Base-by-base conservation (phyloP, 805 yeast genomes). In the Metschnikowia lochheadii region DNA sequence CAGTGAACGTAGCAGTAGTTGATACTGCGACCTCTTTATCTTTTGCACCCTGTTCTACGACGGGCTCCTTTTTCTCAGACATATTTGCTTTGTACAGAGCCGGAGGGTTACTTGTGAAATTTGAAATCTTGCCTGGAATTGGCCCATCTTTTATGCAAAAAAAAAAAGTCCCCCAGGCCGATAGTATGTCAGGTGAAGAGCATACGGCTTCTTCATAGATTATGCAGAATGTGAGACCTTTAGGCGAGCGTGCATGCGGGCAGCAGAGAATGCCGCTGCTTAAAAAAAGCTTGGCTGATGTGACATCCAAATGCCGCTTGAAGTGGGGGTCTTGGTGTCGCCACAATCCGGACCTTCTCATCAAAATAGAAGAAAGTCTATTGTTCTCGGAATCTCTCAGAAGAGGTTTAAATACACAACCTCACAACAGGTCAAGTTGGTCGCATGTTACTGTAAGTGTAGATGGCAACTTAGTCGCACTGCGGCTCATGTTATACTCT, bases 191-290 rank as follows among this genome's bases (percentile, higher is more conserved):
- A 10, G 15, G n/a, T 40, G 23, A 8, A 20, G n/a, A 32, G 20
- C 31, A 41, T 41, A 15, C 44, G 38, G 45, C 38, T 33, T 32
- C 41, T 15, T 20, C 20, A 42, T 10, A 32, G 45, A 42, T 42
- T 33, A 42, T 42, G 45, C 45, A 20, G 33, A 42, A 29, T 41
- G 37, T 36, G 32, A 41, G 14, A 13, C 32, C 32, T 5, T 26
- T 15, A n/a, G 43, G 34, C 43, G 32, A 8, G 23, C 26, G 15
- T 44, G 46, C 46, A 44, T 39, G 46, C 17, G 11, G 13, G 26
- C 34, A 23, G 34, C 23, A 21, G n/a, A 5, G 17, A 33, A 42
- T 42, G 45, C 31, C 45, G 40, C 46, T 17, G 40, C 32, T 35
- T 26, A n/a, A 17, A 23, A 23, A 23, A 35, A 23, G 39, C 40